Percentiles rank a stretch among this genome's conserved stretches.
phyloP scores from a whole-genome alignment of 2,329 filamentous ascomycete species.

The Diaporthe destruens region DNA sequence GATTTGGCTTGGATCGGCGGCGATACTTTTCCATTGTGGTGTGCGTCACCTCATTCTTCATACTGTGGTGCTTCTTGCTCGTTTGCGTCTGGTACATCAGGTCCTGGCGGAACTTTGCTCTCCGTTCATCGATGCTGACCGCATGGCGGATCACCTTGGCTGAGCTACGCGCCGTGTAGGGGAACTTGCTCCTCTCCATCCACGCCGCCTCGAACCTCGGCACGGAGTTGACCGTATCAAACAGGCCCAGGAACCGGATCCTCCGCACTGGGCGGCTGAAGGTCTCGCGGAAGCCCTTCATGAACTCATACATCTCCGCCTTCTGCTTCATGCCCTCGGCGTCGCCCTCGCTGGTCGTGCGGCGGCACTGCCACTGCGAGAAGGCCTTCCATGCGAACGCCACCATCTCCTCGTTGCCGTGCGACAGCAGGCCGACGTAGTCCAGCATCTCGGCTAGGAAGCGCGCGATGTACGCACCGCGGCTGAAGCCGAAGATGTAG shows the following conservation, averaged over 20 bases:
- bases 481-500: slow-evolving; percentile 80
- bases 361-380: slow-evolving; percentile 76
- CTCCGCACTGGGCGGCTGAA: slow-evolving; percentile 81
- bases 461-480: slow-evolving; percentile 79
- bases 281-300: slow-evolving; percentile 84
- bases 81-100: slow-evolving; percentile 68
- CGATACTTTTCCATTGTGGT: slow-evolving; percentile 55
- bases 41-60: slow-evolving; percentile 44
- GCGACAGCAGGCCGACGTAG: slow-evolving; percentile 81
- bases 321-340: slow-evolving; percentile 60
- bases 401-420: slow-evolving; percentile 88
- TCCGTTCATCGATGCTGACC: slow-evolving; percentile 77
- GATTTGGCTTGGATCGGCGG: slow-evolving; percentile 15
- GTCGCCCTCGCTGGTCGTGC: slow-evolving; percentile 58
- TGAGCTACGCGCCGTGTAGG: slow-evolving; percentile 71
- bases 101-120: slow-evolving; percentile 79
- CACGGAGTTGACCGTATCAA: slow-evolving; percentile 86
- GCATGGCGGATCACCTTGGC: slow-evolving; percentile 76
- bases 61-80: slow-evolving; percentile 36
- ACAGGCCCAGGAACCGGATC: slow-evolving; percentile 82
- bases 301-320: slow-evolving; percentile 77
- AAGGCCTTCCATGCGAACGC: slow-evolving; percentile 88
- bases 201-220: slow-evolving; percentile 80
- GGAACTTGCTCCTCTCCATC: slow-evolving; percentile 85
- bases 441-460: slow-evolving; percentile 89